Base-by-base conservation (phyloP, 2,329 filamentous ascomycete genomes). In the Arthrobotrys musiformis region DNA sequence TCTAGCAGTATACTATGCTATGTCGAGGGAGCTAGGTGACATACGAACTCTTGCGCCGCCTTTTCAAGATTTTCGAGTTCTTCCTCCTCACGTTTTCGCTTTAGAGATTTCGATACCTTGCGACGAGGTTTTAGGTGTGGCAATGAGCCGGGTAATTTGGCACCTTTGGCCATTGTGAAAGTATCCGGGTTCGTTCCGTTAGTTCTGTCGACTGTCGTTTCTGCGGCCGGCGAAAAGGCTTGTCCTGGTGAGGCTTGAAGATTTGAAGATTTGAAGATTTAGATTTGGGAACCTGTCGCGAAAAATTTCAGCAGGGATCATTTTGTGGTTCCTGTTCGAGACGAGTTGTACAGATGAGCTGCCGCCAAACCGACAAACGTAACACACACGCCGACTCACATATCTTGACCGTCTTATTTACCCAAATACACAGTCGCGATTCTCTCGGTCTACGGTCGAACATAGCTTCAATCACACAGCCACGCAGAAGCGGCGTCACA, bases 31-130 rank as follows among this genome's bases (percentile, higher is more conserved):
- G 33, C 1, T 26, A 0, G 17, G 22, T 26, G 26, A 81, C 84
- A 78, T 81, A 85, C 84, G 78, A 86, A 84, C 72, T 85, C 84
- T 46, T 82, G 81, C 22, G 86, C 83, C 35, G 81, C 80, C 72
- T 83, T 82, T 79, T 84, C 83, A 5, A 86, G 82, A 60, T 82
- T 81, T 26, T 83, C 82, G 2, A 85, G 81, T 66, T 84, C 84
- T 40, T 84, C 84, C 50, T 84, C 82, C 26, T 84, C 83, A 8
- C 84, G 81, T 79, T 86, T 85, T 46, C 85, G 82, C 80, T 85
- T 86, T 35, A 85, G 80, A 1, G 82, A 82, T 64, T 54, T 66
- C 22, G 73, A 70, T 54, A 70, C 73, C 19, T 70, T 77, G 13
- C 73, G 66, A 26, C 73, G 73, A 44, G 73, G 30, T 33, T 77